Percentiles rank a stretch among this genome's conserved stretches.
phyloP scores from a whole-genome alignment of 805 yeast genomes.

The Dipodascus albidus region DNA sequence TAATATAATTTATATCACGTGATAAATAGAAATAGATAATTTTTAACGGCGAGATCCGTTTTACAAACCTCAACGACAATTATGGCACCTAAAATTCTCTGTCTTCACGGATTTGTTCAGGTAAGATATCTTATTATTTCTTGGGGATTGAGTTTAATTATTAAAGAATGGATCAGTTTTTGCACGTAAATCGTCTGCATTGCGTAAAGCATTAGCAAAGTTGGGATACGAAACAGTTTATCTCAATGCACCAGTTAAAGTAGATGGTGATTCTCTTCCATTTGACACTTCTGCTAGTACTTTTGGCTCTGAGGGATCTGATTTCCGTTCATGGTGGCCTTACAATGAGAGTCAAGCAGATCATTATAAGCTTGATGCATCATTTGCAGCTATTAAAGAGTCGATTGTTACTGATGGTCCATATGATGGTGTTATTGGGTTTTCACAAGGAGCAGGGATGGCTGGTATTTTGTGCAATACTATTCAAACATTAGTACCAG shows the following conservation, averaged over 20 bases:
- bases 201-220: conserved; percentile 62
- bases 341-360: conserved; percentile 32
- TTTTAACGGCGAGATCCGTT: no score
- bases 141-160: conserved; percentile 7
- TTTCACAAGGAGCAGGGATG: conserved; percentile 90
- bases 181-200: conserved; percentile 80
- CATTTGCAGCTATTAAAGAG: conserved; percentile 39
- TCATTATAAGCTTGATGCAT: conserved; percentile 26
- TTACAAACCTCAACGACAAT: no score
- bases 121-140: conserved; percentile 9
- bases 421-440: conserved; percentile 80
- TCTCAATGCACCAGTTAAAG: conserved; percentile 63
- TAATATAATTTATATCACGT: not conserved
- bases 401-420: conserved; percentile 62
- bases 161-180: conserved; percentile 67
- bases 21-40: not conserved
- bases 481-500: conserved; percentile 42
- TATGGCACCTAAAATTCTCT: conserved; percentile 41
- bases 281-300: conserved; percentile 37
- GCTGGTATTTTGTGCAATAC: conserved; percentile 58
- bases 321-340: conserved; percentile 67
- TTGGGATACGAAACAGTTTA: conserved; percentile 62
- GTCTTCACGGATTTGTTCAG: conserved; percentile 71
- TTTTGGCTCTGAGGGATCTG: conserved; percentile 35
- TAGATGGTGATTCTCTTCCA: conserved; percentile 64